Evolutionary conservation across 768 basidiomycete species (phyloP), one percentile per base, ranked within the genome.

Genomic region (Vishniacozyma victoriae): DNA sequence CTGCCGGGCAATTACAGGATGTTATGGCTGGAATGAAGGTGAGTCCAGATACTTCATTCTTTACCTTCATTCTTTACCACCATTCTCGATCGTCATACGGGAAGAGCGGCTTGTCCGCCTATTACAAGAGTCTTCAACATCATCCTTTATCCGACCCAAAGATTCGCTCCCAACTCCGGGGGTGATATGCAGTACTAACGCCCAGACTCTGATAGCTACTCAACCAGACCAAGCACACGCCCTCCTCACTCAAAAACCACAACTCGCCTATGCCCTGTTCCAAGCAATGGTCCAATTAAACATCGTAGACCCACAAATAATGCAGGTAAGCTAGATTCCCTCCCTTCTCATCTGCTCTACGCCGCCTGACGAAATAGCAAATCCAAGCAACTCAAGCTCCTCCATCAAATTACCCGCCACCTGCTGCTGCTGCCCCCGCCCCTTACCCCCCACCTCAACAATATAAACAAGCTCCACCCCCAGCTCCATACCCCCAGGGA

Each of bases 11-110:
- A 65, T 76, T 93, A 54, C 82, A 92, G 74, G 93, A 99, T 73
- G 85, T 96, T 7, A 76, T 99, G 58, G 86, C 86, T n/a, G 89
- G 95, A 72, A 92, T 93, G 86, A 97, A 97, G 84, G 95, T 92
- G 69, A 64, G 78, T 73, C 3, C 18, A 22, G 9, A 39, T n/a
- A 9, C 37, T 41, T 33, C 29, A 33, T n/a, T 33, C 29, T 33
- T 33, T n/a, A n/a, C 9, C 29, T 33, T n/a, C 29, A 33, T 33
- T n/a, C 29, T 33, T n/a, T 33, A 9, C 29, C n/a, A 33, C 29
- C n/a, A 9, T 33, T 33, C 29, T 9, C 29, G 29, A 9, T 33
- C 9, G n/a, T 33, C 29, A 9, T 9, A 33, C 29, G n/a, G 9
- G 29, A 33, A 9, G 9, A n/a, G n/a, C n/a, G n/a, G n/a, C n/a